phyloP scores from a whole-genome alignment of 78 protist genomes.

The Emiliania huxleyi region DNA sequence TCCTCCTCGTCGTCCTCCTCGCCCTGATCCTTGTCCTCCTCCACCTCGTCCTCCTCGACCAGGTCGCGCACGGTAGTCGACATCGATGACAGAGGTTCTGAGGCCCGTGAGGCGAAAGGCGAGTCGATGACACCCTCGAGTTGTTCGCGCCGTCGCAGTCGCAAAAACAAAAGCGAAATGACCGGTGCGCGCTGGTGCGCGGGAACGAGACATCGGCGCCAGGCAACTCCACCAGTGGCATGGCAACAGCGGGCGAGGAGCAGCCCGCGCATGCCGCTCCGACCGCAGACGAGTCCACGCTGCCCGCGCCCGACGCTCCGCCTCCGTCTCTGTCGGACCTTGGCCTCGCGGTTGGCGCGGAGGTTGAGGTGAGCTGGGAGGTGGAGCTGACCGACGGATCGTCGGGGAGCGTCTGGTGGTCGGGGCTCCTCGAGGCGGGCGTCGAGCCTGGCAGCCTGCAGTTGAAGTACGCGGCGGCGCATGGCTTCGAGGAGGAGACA shows the following conservation, averaged over 20 bases:
- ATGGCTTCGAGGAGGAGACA: background rate
- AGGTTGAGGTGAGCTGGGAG: background rate
- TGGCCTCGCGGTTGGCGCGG: background rate
- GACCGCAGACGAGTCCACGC: too few species aligned
- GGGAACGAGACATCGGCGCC: too few species aligned
- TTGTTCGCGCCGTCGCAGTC: too few species aligned
- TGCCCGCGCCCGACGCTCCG: too few species aligned
- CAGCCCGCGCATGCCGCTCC: background rate
- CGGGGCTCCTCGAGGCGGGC: background rate
- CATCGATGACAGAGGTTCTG: too few species aligned
- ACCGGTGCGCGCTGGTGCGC: too few species aligned
- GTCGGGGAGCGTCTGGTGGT: background rate
- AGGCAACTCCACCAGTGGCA: too few species aligned
- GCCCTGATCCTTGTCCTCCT: background rate
- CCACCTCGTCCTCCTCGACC: background rate
- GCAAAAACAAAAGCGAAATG: too few species aligned
- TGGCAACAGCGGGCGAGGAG: background rate
- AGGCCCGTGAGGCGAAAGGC: too few species aligned
- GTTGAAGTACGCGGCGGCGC: background rate
- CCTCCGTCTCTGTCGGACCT: background rate
- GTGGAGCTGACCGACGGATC: background rate
- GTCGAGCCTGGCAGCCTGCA: background rate
- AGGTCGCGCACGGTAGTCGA: background rate
- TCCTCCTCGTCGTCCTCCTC: background rate
- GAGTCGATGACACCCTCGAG: too few species aligned